Evolutionary conservation across 2,329 filamentous ascomycete species (phyloP).

Genomic region (Verticillium albo-atrum): DNA sequence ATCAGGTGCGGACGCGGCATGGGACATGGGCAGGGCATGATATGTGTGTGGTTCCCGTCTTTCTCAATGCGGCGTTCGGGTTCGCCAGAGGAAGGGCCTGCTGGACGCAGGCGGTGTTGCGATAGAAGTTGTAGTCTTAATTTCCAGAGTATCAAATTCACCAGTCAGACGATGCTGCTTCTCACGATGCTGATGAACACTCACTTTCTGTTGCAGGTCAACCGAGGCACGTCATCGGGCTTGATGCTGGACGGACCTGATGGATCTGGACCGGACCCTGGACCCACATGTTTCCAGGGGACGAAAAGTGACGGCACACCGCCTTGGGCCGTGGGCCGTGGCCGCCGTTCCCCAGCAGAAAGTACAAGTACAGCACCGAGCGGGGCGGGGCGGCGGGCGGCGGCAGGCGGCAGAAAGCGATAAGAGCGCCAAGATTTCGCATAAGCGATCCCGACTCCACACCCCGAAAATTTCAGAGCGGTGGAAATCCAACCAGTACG

Average conservation of each 20-base stretch:
- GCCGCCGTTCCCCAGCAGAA: too few species aligned
- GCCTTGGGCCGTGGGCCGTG: too few species aligned
- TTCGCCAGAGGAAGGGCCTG: neutral
- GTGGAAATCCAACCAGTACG: slow-evolving; percentile 12
- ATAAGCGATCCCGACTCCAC: slow-evolving; percentile 15
- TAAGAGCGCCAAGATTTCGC: slow-evolving; percentile 12
- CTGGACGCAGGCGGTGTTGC: neutral
- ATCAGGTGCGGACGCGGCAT: too few species aligned
- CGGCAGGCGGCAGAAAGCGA: neutral
- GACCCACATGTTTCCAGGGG: neutral
- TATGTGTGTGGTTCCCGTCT: neutral
- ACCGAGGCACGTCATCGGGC: neutral
- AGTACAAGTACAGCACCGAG: too few species aligned
- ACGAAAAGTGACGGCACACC: too few species aligned
- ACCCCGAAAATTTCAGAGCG: slow-evolving; percentile 13
- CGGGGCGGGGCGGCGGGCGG: neutral
- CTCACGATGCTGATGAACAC: neutral
- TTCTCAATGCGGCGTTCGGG: neutral
- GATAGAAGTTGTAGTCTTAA: neutral
- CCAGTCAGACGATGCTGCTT: neutral
- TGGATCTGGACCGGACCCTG: too few species aligned
- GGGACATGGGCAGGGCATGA: neutral
- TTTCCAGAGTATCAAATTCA: too few species aligned
- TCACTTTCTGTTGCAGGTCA: too few species aligned
- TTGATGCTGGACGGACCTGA: neutral